phyloP scores from a whole-genome alignment of 108 stramenopile genomes.

The Fistulifera solaris region DNA sequence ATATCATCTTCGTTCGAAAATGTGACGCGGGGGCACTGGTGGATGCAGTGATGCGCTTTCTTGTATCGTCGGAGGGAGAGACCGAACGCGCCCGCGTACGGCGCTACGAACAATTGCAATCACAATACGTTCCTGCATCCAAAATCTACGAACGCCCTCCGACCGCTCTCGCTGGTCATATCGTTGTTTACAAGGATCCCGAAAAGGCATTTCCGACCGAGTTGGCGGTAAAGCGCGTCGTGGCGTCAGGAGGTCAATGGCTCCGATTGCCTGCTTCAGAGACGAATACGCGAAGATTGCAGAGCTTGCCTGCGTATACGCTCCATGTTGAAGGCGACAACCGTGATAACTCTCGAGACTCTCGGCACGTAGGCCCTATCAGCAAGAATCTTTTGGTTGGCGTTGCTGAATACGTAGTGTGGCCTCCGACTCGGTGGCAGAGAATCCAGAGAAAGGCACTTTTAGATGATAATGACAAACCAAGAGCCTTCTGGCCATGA shows the following conservation, averaged over 20 bases:
- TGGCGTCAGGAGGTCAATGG: slow-evolving; percentile 56
- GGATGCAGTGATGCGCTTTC: neutral
- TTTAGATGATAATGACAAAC: neutral
- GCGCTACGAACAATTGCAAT: neutral
- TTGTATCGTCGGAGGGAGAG: neutral
- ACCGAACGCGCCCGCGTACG: slow-evolving; percentile 1
- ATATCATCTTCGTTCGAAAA: slow-evolving; percentile 56
- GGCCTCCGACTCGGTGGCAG: slow-evolving; percentile 68
- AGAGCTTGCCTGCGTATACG: slow-evolving; percentile 25
- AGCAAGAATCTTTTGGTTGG: slow-evolving; percentile 64
- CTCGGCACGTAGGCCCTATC: slow-evolving; percentile 43
- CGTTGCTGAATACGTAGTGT: slow-evolving; percentile 56
- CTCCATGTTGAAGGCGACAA: slow-evolving; percentile 72
- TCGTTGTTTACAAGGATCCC: slow-evolving; percentile 32
- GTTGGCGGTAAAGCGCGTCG: slow-evolving; percentile 51
- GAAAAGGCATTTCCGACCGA: slow-evolving; percentile 28
- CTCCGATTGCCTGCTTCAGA: neutral
- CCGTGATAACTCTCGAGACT: slow-evolving; percentile 31
- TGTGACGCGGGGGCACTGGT: slow-evolving; percentile 22
- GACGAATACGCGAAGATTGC: neutral
- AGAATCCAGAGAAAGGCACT: slow-evolving; percentile 5
- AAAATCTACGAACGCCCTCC: slow-evolving; percentile 22
- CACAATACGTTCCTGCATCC: slow-evolving; percentile 1
- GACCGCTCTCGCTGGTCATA: slow-evolving; percentile 21
- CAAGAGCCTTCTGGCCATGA: slow-evolving; percentile 1